phyloP scores from a whole-genome alignment of 2,329 filamentous ascomycete species.

The Purpureocillium takamizusanense region DNA sequence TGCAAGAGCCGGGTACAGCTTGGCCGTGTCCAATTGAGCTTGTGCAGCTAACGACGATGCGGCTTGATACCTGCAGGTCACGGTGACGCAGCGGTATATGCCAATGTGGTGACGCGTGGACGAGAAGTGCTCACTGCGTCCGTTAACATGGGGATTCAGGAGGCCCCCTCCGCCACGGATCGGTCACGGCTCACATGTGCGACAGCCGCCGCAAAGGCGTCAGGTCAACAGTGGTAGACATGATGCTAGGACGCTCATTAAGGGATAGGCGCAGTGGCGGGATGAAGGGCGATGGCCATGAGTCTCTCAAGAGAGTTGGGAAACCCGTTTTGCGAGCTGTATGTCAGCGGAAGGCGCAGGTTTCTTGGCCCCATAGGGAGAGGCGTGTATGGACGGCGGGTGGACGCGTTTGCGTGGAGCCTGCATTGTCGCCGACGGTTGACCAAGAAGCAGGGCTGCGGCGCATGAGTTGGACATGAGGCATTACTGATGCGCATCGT shows the following conservation, averaged over 20 bases:
- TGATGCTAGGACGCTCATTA: no score
- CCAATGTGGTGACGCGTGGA: conserved; percentile 37
- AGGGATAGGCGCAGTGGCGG: no score
- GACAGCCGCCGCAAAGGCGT: conserved; percentile 2
- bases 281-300: no score
- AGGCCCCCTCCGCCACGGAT: background rate
- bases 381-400: no score
- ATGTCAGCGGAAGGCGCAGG: no score
- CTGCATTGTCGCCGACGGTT: no score
- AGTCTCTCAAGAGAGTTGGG: no score
- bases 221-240: background rate
- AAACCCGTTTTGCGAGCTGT: no score
- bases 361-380: no score
- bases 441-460: background rate
- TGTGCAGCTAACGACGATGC: background rate
- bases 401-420: no score
- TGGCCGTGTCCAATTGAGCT: conserved; percentile 3
- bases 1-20: conserved; percentile 28
- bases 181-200: conserved; percentile 1
- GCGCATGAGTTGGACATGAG: no score
- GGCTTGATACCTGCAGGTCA: conserved; percentile 33
- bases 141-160: background rate
- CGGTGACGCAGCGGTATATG: conserved; percentile 36
- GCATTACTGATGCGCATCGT: no score
- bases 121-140: conserved; percentile 34